phyloP scores from a whole-genome alignment of 2,329 filamentous ascomycete genomes.

The Macroventuria anomochaeta region DNA sequence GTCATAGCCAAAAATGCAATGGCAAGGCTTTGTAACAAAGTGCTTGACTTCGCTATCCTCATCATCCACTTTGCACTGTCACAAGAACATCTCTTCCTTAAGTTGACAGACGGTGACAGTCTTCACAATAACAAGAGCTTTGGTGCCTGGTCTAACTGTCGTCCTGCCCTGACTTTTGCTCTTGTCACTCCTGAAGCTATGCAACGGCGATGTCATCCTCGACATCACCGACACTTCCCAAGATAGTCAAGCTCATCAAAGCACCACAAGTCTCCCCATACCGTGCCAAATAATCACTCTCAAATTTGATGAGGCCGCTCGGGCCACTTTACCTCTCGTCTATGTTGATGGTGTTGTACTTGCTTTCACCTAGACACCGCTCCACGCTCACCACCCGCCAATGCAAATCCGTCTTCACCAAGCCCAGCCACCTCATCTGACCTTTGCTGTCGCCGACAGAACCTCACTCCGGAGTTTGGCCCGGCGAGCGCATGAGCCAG shows the following conservation, averaged over 20 bases:
- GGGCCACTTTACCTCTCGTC: not conserved
- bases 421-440: not conserved
- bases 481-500: not conserved
- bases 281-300: not conserved
- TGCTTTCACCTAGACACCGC: not conserved
- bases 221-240: not conserved
- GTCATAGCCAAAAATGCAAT: too few species aligned
- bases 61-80: too few species aligned
- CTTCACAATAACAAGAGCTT: too few species aligned
- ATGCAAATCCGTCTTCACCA: not conserved
- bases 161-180: too few species aligned
- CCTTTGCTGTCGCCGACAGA: constrained; percentile 2
- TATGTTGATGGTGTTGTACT: not conserved
- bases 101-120: too few species aligned
- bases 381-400: not conserved
- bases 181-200: too few species aligned
- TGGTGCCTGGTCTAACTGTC: too few species aligned
- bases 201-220: not conserved
- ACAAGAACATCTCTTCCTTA: too few species aligned
- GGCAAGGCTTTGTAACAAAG: too few species aligned
- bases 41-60: too few species aligned
- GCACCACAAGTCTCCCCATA: not conserved
- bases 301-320: constrained; percentile 5
- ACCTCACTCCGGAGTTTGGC: not conserved
- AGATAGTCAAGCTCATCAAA: not conserved